phyloP scores from a whole-genome alignment of 345 rosid genomes.

The Syzygium aqueum region DNA sequence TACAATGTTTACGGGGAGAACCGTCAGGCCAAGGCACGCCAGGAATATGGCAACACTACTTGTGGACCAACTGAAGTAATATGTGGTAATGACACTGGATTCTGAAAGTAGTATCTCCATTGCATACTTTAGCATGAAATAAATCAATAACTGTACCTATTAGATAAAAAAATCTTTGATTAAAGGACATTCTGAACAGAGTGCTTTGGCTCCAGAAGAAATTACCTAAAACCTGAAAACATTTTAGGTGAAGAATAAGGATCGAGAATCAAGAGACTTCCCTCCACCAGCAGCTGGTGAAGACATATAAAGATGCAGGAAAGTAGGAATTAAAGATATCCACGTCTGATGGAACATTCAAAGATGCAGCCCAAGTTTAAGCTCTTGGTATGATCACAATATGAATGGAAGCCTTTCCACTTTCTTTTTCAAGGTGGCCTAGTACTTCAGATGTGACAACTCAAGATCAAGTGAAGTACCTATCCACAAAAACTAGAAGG shows the following conservation, averaged over 20 bases:
- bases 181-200: neutral
- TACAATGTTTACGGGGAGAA: slow-evolving; percentile 78
- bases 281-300: neutral
- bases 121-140: slow-evolving; percentile 94
- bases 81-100: slow-evolving; percentile 82
- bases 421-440: neutral
- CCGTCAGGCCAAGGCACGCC: slow-evolving; percentile 88
- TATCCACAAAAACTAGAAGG: neutral
- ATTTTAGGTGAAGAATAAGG: neutral
- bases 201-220: neutral
- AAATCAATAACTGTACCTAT: slow-evolving; percentile 94
- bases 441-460: neutral
- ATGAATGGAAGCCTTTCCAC: neutral
- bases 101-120: slow-evolving; percentile 94
- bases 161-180: neutral
- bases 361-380: neutral
- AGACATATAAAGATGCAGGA: neutral
- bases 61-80: slow-evolving; percentile 87
- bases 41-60: slow-evolving; percentile 77
- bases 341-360: neutral
- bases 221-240: neutral
- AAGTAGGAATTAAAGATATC: neutral
- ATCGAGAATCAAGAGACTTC: neutral
- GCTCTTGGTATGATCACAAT: neutral
- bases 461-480: neutral